phyloP scores from a whole-genome alignment of 108 stramenopile genomes.

The Nannochloropsis granulata region DNA sequence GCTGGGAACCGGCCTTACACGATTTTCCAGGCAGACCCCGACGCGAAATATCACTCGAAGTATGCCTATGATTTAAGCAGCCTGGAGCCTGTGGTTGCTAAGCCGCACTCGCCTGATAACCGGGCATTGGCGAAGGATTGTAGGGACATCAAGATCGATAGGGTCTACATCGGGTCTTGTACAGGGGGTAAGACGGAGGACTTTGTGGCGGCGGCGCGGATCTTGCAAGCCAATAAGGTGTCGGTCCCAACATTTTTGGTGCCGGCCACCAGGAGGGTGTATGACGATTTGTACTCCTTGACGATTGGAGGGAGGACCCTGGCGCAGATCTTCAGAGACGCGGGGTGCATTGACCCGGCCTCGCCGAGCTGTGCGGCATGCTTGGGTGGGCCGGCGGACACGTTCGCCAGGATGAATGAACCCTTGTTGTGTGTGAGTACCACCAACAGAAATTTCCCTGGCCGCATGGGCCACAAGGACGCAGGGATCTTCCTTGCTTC shows the following conservation, averaged over 20 bases:
- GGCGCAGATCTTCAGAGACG: slow-evolving; percentile 22
- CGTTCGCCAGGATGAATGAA: slow-evolving; percentile 28
- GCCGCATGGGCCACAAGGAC: slow-evolving; percentile 31
- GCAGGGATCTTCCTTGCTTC: slow-evolving; percentile 28
- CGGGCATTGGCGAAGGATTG: slow-evolving; percentile 20
- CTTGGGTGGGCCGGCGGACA: slow-evolving; percentile 24
- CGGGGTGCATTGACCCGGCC: slow-evolving; percentile 24
- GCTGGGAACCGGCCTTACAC: slow-evolving; percentile 15
- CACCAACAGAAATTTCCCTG: slow-evolving; percentile 28
- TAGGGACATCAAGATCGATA: slow-evolving; percentile 17
- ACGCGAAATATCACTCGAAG: slow-evolving; percentile 13
- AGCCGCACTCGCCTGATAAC: slow-evolving; percentile 25
- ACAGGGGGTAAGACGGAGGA: slow-evolving; percentile 27
- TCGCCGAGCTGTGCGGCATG: slow-evolving; percentile 28
- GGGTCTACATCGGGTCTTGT: slow-evolving; percentile 26
- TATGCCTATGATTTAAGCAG: slow-evolving; percentile 7
- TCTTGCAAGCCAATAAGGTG: slow-evolving; percentile 7
- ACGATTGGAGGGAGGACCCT: slow-evolving; percentile 19
- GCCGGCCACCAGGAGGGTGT: slow-evolving; percentile 24
- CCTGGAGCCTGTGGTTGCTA: slow-evolving; percentile 24
- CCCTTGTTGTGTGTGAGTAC: slow-evolving; percentile 21
- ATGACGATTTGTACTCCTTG: slow-evolving; percentile 13
- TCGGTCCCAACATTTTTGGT: slow-evolving; percentile 26
- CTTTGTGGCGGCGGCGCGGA: slow-evolving; percentile 18
- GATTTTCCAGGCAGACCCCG: slow-evolving; percentile 12